Evolutionary conservation across 2,329 filamentous ascomycete species (phyloP).

Genomic region (Fusarium heterosporum): DNA sequence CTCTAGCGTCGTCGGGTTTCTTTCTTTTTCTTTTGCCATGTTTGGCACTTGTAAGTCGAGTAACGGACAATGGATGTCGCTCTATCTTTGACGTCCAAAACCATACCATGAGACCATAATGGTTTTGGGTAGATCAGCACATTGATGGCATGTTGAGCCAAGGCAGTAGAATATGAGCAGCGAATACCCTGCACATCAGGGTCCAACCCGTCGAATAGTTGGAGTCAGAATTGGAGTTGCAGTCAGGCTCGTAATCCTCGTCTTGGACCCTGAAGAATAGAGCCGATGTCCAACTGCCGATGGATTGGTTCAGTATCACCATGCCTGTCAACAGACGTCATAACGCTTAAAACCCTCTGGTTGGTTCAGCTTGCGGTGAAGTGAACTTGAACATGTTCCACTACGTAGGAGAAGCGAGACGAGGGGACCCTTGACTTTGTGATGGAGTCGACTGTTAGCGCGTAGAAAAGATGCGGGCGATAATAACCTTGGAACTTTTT

Average conservation of each 20-base stretch:
- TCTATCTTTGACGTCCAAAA: conserved; percentile 26
- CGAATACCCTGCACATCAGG: conserved; percentile 39
- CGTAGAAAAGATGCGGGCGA: conserved; percentile 30
- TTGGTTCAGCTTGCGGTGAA: conserved; percentile 42
- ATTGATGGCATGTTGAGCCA: conserved; percentile 24
- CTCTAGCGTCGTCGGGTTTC: conserved; percentile 28
- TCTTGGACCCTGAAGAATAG: conserved; percentile 21
- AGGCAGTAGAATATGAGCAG: conserved; percentile 15
- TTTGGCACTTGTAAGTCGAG: conserved; percentile 5
- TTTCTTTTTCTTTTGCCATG: conserved; percentile 27
- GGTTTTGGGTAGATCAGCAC: conserved; percentile 18
- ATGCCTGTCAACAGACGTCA: conserved; percentile 43
- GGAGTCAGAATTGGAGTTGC: conserved; percentile 20
- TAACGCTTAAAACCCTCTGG: conserved; percentile 20
- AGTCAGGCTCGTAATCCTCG: conserved; percentile 18
- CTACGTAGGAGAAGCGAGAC: conserved; percentile 12
- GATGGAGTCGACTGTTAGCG: conserved; percentile 30
- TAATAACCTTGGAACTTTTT: conserved; percentile 37
- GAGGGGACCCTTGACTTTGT: conserved; percentile 31
- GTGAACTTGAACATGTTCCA: conserved; percentile 26
- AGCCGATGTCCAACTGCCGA: conserved; percentile 35
- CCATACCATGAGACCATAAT: conserved; percentile 41
- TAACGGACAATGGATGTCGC: conserved; percentile 16
- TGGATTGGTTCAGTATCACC: conserved; percentile 14
- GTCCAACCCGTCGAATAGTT: conserved; percentile 28